These are phyloP conservation scores for Carpinus fangiana DNA, from an alignment of 306 rosid genomes.

Conservation along the genomic window DNA sequence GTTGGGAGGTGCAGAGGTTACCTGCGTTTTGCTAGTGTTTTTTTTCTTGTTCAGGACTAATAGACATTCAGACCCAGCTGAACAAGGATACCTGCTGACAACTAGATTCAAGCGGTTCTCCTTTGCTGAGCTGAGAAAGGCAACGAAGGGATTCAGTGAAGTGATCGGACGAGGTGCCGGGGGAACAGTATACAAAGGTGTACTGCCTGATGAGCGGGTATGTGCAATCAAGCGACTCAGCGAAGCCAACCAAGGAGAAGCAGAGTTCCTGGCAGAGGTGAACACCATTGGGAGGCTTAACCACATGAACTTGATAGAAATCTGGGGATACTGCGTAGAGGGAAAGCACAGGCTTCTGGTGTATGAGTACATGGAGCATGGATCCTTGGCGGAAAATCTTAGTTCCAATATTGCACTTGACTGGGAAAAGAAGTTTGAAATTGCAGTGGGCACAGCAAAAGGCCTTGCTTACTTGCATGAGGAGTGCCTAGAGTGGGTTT, in stretches of 20 bases:
- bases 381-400: conserved; percentile 31
- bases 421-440: conserved; percentile 34
- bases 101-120: conserved; percentile 33
- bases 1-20: conserved; percentile 34
- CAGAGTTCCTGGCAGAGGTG: conserved; percentile 38
- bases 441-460: conserved; percentile 44
- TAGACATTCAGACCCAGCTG: background rate
- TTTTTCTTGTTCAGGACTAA: conserved; percentile 2
- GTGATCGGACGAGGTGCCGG: conserved; percentile 42
- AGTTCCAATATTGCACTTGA: conserved; percentile 22
- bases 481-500: conserved; percentile 44
- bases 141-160: conserved; percentile 26
- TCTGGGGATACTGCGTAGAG: conserved; percentile 43
- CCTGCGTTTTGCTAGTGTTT: conserved; percentile 22
- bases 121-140: conserved; percentile 34
- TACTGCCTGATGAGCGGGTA: conserved; percentile 21
- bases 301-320: conserved; percentile 41
- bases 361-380: conserved; percentile 37
- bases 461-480: conserved; percentile 44
- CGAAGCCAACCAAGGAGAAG: conserved; percentile 35
- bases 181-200: conserved; percentile 39
- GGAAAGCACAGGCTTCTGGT: conserved; percentile 39
- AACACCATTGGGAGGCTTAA: conserved; percentile 34
- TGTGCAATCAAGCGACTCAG: conserved; percentile 32
- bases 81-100: conserved; percentile 27